Evolutionary conservation across 208 protist genomes (phyloP), one percentile per base, ranked within the genome.

Genomic region (Trypanosoma rangeli): DNA sequence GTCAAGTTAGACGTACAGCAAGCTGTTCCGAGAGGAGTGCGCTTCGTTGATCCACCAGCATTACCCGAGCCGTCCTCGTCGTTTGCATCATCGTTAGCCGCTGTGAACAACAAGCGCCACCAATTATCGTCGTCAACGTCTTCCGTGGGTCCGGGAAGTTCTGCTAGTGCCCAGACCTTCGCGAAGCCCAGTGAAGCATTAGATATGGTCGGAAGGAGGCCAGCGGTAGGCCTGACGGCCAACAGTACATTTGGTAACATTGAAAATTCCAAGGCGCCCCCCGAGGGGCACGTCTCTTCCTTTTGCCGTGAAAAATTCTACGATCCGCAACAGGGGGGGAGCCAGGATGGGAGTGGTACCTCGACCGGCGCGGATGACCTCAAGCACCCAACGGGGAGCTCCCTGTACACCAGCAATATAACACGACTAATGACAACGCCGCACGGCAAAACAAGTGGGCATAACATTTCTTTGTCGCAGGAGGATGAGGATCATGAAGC

Each of bases 371-470:
- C 5, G 20, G 16, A 57, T 16, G 35, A 33, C 42, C 7, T 22
- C 48, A 5, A 20, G 18, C 22, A 15, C 26, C 37, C 16, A 22
- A 20, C 9, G 9, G 29, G 0, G 4, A 26, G 31, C 12, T 72
- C 37, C 8, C 42, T 70, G 28, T 70, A 70, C 48, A 46, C 61
- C n/a, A 70, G 37, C 39, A 55, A 70, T 56, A 20, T 35, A n/a
- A 70, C 44, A 13, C 33, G 55, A 18, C 42, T 55, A 22, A 15
- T 37, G n/a, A 22, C 35, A 13, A 18, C 4, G 15, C 48, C 48
- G 12, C 33, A 10, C 29, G 12, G 4, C 18, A 1, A 12, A 4
- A 9, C 10, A 26, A 3, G 35, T 29, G 26, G n/a, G 9, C 26
- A 56, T 15, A 1, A 3, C 50, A 26, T 7, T 7, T 50, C 12